phyloP scores from a whole-genome alignment of 2,329 filamentous ascomycete species.

The Cryphonectria naterciae region DNA sequence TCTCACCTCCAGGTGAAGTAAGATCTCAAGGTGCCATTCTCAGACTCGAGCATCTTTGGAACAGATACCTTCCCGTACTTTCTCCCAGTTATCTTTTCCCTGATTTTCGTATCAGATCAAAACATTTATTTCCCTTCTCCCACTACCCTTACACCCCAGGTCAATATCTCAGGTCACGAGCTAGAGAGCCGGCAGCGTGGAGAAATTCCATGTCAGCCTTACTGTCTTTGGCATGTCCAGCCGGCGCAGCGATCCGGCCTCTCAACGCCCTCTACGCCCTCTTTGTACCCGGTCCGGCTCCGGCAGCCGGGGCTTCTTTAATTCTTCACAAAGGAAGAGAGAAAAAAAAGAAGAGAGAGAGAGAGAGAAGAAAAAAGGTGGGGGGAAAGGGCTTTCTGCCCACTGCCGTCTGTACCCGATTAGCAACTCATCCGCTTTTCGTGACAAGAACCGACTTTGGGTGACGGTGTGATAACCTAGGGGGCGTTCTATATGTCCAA shows the following conservation, averaged over 20 bases:
- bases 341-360: neutral
- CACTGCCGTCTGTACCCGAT: neutral
- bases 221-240: slow-evolving; percentile 27
- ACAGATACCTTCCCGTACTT: neutral
- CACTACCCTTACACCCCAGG: neutral
- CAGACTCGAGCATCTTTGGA: too few species aligned
- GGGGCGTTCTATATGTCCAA: slow-evolving; percentile 9
- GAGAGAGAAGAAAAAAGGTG: too few species aligned
- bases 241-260: slow-evolving; percentile 17
- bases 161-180: slow-evolving; percentile 9
- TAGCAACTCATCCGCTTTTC: slow-evolving; percentile 15
- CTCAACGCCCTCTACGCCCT: neutral
- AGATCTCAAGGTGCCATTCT: too few species aligned
- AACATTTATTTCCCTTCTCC: neutral
- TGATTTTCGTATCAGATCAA: neutral
- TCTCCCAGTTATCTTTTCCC: neutral
- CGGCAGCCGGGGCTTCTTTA: neutral
- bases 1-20: neutral
- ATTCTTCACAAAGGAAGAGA: neutral
- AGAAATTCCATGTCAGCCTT: slow-evolving; percentile 14
- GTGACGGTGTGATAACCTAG: slow-evolving; percentile 1
- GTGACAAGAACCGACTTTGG: slow-evolving; percentile 20
- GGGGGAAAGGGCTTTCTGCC: neutral
- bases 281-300: slow-evolving; percentile 19
- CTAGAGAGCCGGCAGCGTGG: slow-evolving; percentile 10